These are phyloP conservation scores for Nakazawaea ishiwadae DNA, from an alignment of 805 yeast species.

Conservation along the genomic window DNA sequence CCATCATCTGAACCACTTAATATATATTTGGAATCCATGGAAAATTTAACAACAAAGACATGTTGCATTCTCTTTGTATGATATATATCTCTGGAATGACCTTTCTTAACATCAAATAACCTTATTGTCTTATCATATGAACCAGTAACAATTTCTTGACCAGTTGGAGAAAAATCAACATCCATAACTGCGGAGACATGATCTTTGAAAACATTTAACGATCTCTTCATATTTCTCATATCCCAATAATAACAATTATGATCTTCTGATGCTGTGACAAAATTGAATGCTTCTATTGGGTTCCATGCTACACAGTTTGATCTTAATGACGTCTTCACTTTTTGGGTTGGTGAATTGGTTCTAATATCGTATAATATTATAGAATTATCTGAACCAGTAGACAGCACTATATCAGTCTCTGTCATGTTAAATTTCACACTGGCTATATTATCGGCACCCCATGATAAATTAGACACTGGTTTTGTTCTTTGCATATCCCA, in stretches of 20 bases:
- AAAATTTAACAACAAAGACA: slow-evolving; percentile 74
- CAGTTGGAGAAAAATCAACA: slow-evolving; percentile 94
- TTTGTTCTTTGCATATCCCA: slow-evolving; percentile 86
- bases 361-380: slow-evolving; percentile 87
- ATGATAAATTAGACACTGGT: slow-evolving; percentile 71
- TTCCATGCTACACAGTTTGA: slow-evolving; percentile 91
- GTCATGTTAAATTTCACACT: slow-evolving; percentile 84
- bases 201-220: slow-evolving; percentile 84
- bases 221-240: slow-evolving; percentile 84
- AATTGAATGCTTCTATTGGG: slow-evolving; percentile 95
- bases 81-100: slow-evolving; percentile 92
- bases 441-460: slow-evolving; percentile 95
- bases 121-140: slow-evolving; percentile 93
- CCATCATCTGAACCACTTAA: slow-evolving; percentile 95
- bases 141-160: slow-evolving; percentile 92
- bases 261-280: slow-evolving; percentile 91
- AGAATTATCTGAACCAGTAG: slow-evolving; percentile 88
- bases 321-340: slow-evolving; percentile 75
- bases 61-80: slow-evolving; percentile 98
- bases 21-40: slow-evolving; percentile 87
- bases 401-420: slow-evolving; percentile 83
- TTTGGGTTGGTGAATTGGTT: slow-evolving; percentile 89
- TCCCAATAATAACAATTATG: slow-evolving; percentile 94
- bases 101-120: slow-evolving; percentile 67
- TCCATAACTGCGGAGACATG: slow-evolving; percentile 96